Percentiles rank a stretch among this genome's conserved stretches.
phyloP scores from a whole-genome alignment of 2,329 filamentous ascomycete genomes.

The Alternaria metachromatica region DNA sequence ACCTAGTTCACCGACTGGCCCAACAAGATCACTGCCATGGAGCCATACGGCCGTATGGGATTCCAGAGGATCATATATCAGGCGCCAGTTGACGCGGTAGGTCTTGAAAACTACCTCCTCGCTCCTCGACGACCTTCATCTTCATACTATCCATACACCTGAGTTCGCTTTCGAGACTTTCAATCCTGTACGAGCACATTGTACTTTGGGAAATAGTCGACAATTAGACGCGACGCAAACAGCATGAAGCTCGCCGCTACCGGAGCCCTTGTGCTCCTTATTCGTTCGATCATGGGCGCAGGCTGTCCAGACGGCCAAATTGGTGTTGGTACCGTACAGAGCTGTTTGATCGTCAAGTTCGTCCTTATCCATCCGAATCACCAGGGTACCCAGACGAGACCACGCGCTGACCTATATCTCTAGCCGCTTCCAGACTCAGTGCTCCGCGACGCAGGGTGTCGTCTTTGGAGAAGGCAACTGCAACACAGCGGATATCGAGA shows the following conservation, averaged over 20 bases:
- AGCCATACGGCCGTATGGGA: too few species aligned
- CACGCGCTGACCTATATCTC: not conserved
- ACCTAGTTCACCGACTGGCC: too few species aligned
- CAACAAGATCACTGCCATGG: too few species aligned
- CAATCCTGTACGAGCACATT: too few species aligned
- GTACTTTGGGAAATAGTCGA: too few species aligned
- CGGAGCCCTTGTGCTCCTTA: not conserved
- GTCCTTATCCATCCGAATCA: not conserved
- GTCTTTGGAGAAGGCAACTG: not conserved
- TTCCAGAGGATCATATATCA: too few species aligned
- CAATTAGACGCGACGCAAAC: too few species aligned
- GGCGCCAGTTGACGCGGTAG: too few species aligned
- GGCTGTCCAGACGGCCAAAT: not conserved
- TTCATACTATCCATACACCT: too few species aligned
- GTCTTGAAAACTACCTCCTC: too few species aligned
- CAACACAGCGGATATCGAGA: not conserved
- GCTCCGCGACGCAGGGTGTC: not conserved
- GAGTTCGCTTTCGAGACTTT: too few species aligned
- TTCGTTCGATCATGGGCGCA: not conserved
- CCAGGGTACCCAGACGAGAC: not conserved
- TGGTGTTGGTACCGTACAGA: not conserved
- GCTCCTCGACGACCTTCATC: too few species aligned
- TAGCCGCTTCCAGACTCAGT: not conserved
- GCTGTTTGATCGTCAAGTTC: not conserved
- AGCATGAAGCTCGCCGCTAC: not conserved